Base-by-base conservation (phyloP, 179 eudicot genomes). In the Beta macrorhiza region DNA sequence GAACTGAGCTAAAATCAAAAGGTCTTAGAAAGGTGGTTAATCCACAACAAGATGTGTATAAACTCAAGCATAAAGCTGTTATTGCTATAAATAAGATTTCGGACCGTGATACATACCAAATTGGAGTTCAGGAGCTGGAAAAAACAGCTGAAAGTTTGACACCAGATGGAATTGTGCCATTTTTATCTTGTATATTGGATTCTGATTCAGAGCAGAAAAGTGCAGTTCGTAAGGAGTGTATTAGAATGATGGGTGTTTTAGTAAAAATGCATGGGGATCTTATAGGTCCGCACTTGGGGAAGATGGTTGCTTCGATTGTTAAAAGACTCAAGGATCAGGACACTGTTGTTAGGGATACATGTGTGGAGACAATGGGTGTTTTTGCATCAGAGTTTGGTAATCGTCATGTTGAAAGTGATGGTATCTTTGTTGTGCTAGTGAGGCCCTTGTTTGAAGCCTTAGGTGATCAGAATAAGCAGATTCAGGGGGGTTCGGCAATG, bases 391-490 rank as follows among this genome's bases (percentile, higher is more conserved):
- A 90, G 63, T 85, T 91, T 81, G 85, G 91, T 25, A 88, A 83
- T 77, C 49, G 69, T 79, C 79, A 75, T 77, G 83, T 76, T 82
- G 90, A 87, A 20, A 72, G 68, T 74, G 91, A 87, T 51, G 90
- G 89, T 22, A 67, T 75, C 63, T 91, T 93, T 85, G 83, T 90
- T 67, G 78, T 85, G 81, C 78, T 92, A 15, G 97, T 91, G 83
- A 91, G 86, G 87, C 98, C 98, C 68, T 91, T 93, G 82, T 93
- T 95, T 85, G 97, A 95, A 84, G 90, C 93, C 1, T 81, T 93
- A 77, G 97, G 97, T 73, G 97, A 95, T 82, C 97, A 95, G 83
- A 93, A 93, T 86, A 95, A 88, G 86, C 92, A 90, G n/a, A 87
- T 92, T 82, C 98, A 92, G 77, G 82, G 80, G 53, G 98, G 98